Percentiles rank a stretch among this genome's conserved stretches.
Evolutionary conservation across 108 stramenopile genomes (phyloP).

Genomic region (Poteriospumella lacustris): DNA sequence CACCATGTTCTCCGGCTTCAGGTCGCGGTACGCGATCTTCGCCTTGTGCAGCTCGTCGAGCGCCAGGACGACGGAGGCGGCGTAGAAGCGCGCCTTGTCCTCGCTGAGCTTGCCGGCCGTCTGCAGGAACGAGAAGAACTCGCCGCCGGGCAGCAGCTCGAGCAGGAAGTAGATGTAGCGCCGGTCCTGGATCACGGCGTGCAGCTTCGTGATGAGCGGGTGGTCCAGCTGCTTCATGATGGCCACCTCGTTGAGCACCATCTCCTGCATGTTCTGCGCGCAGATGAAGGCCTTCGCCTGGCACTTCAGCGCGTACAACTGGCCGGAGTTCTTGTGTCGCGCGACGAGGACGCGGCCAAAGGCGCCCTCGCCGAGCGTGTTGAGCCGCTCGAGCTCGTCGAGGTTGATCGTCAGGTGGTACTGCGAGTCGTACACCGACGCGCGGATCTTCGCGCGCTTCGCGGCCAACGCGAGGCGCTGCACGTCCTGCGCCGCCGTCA

Average conservation of each 20-base stretch:
- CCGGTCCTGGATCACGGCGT: neutral
- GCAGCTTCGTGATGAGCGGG: neutral
- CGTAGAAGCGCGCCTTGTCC: constrained; percentile 56
- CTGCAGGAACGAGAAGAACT: constrained; percentile 23
- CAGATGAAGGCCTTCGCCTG: constrained; percentile 65
- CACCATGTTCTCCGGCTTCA: constrained; percentile 56
- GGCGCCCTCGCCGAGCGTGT: constrained; percentile 64
- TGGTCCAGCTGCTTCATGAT: constrained; percentile 12
- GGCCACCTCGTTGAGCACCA: constrained; percentile 5
- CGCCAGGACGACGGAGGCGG: constrained; percentile 65
- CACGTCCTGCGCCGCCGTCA: constrained; percentile 39
- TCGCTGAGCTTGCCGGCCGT: constrained; percentile 4
- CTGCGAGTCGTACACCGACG: neutral
- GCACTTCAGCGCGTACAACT: constrained; percentile 68
- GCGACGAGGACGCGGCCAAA: constrained; percentile 69
- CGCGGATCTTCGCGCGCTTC: neutral
- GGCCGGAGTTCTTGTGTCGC: constrained; percentile 55
- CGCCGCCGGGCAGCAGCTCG: constrained; percentile 22
- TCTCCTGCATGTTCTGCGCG: constrained; percentile 61
- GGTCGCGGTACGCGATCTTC: constrained; percentile 66
- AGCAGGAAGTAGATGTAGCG: constrained; percentile 21
- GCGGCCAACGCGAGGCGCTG: neutral
- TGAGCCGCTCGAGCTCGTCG: constrained; percentile 51
- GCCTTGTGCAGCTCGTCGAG: constrained; percentile 65
- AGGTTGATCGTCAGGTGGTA: constrained; percentile 31